A percentile compares a stretch with the other conserved stretches of the same genome.
Evolutionary conservation across 164 flowering plant genomes (phyloP).

Genomic region (Magnolia changhungtana): DNA sequence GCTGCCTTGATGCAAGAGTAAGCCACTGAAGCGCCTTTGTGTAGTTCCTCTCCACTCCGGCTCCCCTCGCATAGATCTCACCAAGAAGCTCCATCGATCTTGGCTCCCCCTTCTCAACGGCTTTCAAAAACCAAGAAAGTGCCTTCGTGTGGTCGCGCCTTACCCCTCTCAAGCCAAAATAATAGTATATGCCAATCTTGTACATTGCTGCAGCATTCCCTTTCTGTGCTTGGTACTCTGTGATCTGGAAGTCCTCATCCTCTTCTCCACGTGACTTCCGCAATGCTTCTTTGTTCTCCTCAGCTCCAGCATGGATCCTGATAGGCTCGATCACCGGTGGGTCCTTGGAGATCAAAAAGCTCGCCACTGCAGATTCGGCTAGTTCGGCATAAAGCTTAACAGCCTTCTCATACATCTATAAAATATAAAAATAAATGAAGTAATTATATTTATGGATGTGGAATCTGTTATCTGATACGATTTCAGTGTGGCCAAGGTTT

Average conservation of each 20-base stretch:
- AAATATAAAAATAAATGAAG: constrained; percentile 18
- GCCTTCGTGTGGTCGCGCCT: constrained; percentile 85
- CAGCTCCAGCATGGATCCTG: constrained; percentile 84
- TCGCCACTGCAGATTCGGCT: constrained; percentile 82
- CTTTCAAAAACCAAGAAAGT: constrained; percentile 76
- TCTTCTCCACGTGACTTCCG: constrained; percentile 95
- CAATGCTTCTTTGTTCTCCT: constrained; percentile 86
- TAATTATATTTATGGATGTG: constrained; percentile 4
- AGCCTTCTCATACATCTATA: constrained; percentile 80
- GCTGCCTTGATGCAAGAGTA: constrained; percentile 69
- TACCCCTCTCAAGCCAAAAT: constrained; percentile 90
- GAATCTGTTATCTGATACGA: background rate
- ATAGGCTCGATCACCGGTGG: constrained; percentile 81
- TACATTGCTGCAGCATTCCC: constrained; percentile 94
- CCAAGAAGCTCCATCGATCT: constrained; percentile 96
- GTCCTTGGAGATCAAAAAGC: constrained; percentile 83
- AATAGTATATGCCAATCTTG: constrained; percentile 77
- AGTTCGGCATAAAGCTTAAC: constrained; percentile 85
- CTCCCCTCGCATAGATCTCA: constrained; percentile 95
- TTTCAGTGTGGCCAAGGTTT: background rate
- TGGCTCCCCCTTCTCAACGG: constrained; percentile 89
- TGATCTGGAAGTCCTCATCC: constrained; percentile 93
- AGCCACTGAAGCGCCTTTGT: constrained; percentile 89
- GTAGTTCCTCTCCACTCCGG: constrained; percentile 89
- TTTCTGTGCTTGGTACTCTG: constrained; percentile 88